Base-by-base conservation (phyloP, 164 flowering plant genomes). In the Sedum album region DNA sequence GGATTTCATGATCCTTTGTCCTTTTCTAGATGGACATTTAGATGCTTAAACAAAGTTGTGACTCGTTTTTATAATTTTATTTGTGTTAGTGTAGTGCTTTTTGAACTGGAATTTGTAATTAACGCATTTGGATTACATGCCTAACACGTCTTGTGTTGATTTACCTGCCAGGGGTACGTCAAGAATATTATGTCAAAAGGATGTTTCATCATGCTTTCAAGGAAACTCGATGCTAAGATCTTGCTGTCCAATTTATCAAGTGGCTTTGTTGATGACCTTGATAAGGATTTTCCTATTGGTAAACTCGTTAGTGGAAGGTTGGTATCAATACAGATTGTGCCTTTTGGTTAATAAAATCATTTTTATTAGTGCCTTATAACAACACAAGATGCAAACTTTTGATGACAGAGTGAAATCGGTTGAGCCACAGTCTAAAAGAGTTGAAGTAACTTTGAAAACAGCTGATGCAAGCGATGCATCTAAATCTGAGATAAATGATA, bases 211-310 rank as follows among this genome's bases (percentile, higher is more conserved):
- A 67, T 82, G 83, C 89, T 91, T 26, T 88, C 99, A 5, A 79
- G 97, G 79, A 87, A 87, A 74, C 62, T 94, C 42, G 99, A 94
- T 77, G 99, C 99, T 18, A 91, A 76, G 79, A 76, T 94, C 72
- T 89, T 86, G 31, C 73, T 94, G n/a, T 86, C 94, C 25, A 90
- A 94, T 82, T 79, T 94, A 79, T 85, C 91, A 28, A 88, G 90
- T 66, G 80, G 80, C 31, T 95, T 42, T 81, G 71, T 92, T 69
- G 80, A 85, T 53, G 75, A 86, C 51, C 96, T 84, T 31, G 88
- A 78, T 68, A 81, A 78, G 69, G 97, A 90, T 62, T 95, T 90
- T 67, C 96, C 96, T 44, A 67, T 86, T 69, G 96, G 97, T 36
- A 88, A 83, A 74, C 91, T 88, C 66, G 91, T 95, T 30, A 67